Percentiles rank a stretch among this genome's conserved stretches.
Evolutionary conservation across 148 eudicot genomes (phyloP).

Genomic region (Spergularia bocconei): DNA sequence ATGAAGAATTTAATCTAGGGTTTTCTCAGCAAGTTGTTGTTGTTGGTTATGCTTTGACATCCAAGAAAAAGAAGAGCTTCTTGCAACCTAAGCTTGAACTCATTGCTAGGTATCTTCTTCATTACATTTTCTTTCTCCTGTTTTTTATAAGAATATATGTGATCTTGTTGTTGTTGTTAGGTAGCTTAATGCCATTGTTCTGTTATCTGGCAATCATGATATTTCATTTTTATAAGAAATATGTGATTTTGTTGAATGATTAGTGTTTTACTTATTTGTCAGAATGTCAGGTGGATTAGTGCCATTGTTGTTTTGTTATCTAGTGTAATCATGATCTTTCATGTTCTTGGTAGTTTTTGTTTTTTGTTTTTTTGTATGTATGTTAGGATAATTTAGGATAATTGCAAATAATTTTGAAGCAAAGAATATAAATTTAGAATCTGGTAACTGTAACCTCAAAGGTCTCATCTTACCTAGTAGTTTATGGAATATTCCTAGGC

Average conservation of each 20-base stretch:
- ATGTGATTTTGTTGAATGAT: conserved; percentile 3
- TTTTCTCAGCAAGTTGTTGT: conserved; percentile 43
- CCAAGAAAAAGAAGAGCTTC: conserved; percentile 69
- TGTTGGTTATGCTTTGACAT: conserved; percentile 69
- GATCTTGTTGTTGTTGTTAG: neutral
- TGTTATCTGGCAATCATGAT: too few species aligned
- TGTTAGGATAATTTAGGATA: neutral
- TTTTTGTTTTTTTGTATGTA: too few species aligned
- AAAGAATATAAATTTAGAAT: conserved; percentile 1
- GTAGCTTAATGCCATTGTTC: too few species aligned
- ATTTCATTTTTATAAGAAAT: conserved; percentile 1
- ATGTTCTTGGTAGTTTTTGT: neutral
- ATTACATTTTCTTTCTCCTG: neutral
- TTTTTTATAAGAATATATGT: neutral
- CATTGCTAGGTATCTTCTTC: conserved; percentile 46
- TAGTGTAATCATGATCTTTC: conserved; percentile 15
- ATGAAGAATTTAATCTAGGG: conserved; percentile 27
- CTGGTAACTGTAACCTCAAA: neutral
- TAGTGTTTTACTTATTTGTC: neutral
- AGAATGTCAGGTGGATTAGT: conserved; percentile 5
- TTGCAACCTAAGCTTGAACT: conserved; percentile 62
- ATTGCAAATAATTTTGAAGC: conserved; percentile 7
- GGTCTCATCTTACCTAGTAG: conserved; percentile 13
- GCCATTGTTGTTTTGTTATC: conserved; percentile 1
- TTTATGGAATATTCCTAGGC: conserved; percentile 26